Conservation (phyloP, 805 yeast genomes). For the Wickerhamomyces rabaulensis region DNA sequence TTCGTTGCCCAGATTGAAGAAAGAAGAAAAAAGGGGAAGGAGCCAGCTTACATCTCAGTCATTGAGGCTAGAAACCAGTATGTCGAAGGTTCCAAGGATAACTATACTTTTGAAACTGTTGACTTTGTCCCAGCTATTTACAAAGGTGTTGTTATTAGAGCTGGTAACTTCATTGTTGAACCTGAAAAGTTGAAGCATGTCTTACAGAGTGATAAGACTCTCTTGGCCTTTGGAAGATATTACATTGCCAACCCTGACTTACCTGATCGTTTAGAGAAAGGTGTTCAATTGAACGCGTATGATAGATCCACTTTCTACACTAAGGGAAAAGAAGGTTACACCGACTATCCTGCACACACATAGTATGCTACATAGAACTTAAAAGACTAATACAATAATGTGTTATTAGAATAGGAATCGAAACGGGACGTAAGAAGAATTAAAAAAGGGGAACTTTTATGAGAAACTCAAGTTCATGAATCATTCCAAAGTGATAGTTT, state of each 20-base stretch:
- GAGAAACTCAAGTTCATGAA: too few relatives aligned
- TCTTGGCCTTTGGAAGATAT: conserved; percentile 36
- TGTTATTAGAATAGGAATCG: too few relatives aligned
- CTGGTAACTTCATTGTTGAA: conserved; percentile 6
- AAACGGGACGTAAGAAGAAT: too few relatives aligned
- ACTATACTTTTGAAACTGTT: conserved; percentile 13
- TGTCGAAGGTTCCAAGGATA: conserved; percentile 1
- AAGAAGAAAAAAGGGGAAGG: background rate
- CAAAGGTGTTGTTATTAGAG: conserved; percentile 32
- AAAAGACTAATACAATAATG: too few relatives aligned
- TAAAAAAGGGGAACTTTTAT: too few relatives aligned
- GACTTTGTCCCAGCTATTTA: background rate
- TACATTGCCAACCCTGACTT: conserved; percentile 43
- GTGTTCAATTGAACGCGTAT: conserved; percentile 26
- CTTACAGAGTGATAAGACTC: background rate
- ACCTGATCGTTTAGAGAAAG: conserved; percentile 31
- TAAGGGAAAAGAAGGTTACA: background rate
- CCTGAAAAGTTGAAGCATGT: conserved; percentile 4
- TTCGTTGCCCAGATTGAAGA: background rate
- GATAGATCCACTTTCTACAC: conserved; percentile 17
- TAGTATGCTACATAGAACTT: too few relatives aligned
- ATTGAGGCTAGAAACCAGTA: conserved; percentile 23
- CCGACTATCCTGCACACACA: background rate
- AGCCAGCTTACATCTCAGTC: background rate
- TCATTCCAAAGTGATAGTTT: conserved; percentile 12